Base-by-base conservation (phyloP, 805 yeast species). In the Kuraishia hungarica region DNA sequence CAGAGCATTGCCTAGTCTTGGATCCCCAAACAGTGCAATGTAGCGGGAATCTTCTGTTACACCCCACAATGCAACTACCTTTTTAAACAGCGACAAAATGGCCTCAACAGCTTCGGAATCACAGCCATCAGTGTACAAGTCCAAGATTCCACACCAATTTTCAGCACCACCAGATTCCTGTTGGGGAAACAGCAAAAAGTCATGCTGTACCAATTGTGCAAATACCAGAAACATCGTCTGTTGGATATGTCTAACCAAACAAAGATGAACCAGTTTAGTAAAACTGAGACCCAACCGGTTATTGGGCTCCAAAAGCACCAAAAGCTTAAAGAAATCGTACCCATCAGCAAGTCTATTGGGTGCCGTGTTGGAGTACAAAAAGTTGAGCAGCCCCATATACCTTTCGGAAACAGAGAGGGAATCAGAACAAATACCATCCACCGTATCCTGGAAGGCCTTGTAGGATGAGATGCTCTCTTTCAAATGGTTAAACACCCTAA, bases 181-280 rank as follows among this genome's bases (percentile, higher is more conserved):
- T 35, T 35, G 3, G 8, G 43, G 43, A 17, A 35, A 35, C 11
- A 35, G 43, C 22, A 20, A 47, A 26, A 23, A 43, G 19, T 22
- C 24, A 15, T 28, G 20, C 21, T 39, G 24, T 24, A 47, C 20
- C 39, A 50, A 13, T 26, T 48, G 51, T 8, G 46, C 53, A 22
- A 39, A 21, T 4, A 43, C 21, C 49, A 43, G 39, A 13, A 15
- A 24, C 20, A 80, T 54, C 8, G 68, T 67, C 62, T 85, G 89
- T 20, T 81, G 72, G n/a, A 83, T 59, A 53, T 77, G 82, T 4
- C 80, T 81, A 48, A 75, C 57, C 56, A 75, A 83, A 55, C 86
- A 82, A 7, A 78, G 58, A 29, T 73, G 69, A 47, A 81, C 67
- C 2, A 86, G 65, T 1, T 77, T 64, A 62, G 83, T 78, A 60